Conservation (phyloP, 495 filamentous ascomycete genomes). For the Aspergillus bridgeri region DNA sequence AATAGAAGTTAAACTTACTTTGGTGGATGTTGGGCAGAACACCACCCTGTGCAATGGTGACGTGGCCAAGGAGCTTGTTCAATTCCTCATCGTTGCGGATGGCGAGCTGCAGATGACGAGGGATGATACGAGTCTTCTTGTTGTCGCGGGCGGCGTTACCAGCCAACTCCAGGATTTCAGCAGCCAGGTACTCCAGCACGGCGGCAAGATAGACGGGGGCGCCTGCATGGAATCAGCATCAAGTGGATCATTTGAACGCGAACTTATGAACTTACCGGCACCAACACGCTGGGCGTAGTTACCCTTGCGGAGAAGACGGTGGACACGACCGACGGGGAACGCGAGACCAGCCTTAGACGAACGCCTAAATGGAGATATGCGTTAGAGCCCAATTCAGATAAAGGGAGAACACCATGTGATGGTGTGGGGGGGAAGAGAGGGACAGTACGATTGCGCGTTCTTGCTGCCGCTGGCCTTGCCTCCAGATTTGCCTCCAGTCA, state of each 20-base stretch:
- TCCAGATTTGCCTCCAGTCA: constrained; percentile 98
- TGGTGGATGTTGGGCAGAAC: constrained; percentile 98
- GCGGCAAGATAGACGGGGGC: constrained; percentile 98
- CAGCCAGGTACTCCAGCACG: constrained; percentile 97
- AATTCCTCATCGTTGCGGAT: constrained; percentile 99
- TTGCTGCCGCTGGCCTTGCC: constrained; percentile 97
- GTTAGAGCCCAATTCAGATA: constrained; percentile 23
- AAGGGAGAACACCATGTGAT: constrained; percentile 8
- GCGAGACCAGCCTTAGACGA: constrained; percentile 99
- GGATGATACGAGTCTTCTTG: constrained; percentile 99
- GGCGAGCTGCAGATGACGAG: constrained; percentile 97
- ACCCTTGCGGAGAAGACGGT: constrained; percentile 98
- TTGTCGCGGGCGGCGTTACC: constrained; percentile 99
- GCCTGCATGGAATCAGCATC: constrained; percentile 48
- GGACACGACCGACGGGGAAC: constrained; percentile 99
- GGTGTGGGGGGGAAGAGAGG: constrained; percentile 18
- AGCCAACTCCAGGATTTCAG: constrained; percentile 97
- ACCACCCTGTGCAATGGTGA: constrained; percentile 99
- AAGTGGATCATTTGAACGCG: background rate
- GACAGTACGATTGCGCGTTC: constrained; percentile 91
- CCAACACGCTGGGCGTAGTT: constrained; percentile 99
- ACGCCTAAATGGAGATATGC: constrained; percentile 60
- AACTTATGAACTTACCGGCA: constrained; percentile 61
- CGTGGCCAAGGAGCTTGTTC: constrained; percentile 99
- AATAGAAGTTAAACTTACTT: constrained; percentile 62